Evolutionary conservation across 1,139 yeast genomes (phyloP).

Genomic region (Meyerozyma sp.): DNA sequence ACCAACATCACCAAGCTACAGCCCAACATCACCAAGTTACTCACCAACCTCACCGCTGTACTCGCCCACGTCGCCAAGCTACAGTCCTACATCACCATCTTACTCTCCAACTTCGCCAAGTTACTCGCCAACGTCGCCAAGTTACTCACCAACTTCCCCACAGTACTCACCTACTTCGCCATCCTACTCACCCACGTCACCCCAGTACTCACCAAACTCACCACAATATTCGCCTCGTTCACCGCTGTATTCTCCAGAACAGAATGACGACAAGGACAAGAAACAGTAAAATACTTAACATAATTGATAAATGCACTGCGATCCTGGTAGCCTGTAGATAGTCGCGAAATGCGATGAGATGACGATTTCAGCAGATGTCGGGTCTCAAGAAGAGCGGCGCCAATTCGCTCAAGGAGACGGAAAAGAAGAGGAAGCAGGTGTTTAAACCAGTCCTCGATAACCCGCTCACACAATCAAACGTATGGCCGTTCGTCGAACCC

Average conservation of each 20-base stretch:
- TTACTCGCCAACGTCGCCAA: constrained; percentile 50
- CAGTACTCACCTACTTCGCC: constrained; percentile 22
- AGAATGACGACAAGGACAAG: constrained; percentile 2
- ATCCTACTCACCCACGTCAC: constrained; percentile 13
- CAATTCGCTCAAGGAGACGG: constrained; percentile 34
- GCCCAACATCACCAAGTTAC: constrained; percentile 44
- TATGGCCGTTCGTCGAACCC: constrained; percentile 49
- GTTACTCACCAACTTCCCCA: constrained; percentile 45
- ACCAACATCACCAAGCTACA: constrained; percentile 22
- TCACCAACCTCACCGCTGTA: constrained; percentile 24
- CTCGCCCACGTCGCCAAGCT: constrained; percentile 55
- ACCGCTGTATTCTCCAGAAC: constrained; percentile 10
- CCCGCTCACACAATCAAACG: constrained; percentile 46
- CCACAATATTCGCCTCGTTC: constrained; percentile 9
- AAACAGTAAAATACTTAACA: neutral
- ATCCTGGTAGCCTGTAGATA: neutral
- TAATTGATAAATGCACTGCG: neutral
- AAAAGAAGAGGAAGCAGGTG: constrained; percentile 43
- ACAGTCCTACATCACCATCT: constrained; percentile 57
- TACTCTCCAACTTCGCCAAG: constrained; percentile 58
- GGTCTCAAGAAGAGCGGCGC: neutral
- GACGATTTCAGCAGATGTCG: neutral
- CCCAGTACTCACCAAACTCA: constrained; percentile 13
- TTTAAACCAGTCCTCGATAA: constrained; percentile 59
- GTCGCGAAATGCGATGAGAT: neutral